Evolutionary conservation across 2,329 filamentous ascomycete genomes (phyloP).

Genomic region (Pezicula radicicola): DNA sequence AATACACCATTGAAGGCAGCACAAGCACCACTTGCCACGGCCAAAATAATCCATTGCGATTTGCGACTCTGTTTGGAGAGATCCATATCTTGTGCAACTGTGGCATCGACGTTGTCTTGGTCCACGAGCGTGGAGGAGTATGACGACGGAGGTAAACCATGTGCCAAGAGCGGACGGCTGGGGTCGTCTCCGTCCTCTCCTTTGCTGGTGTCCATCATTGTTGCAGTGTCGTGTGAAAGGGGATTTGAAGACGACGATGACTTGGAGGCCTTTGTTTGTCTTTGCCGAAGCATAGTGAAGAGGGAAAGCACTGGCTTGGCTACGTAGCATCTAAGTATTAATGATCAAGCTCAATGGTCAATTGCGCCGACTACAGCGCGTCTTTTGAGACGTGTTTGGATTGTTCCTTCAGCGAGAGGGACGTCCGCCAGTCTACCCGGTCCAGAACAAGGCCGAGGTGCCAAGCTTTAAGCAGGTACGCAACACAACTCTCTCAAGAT

Average conservation of each 20-base stretch:
- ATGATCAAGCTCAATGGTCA: no score
- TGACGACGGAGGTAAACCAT: background rate
- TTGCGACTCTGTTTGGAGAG: constrained; percentile 31
- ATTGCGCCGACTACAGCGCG: no score
- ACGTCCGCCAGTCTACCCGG: no score
- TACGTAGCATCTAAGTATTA: no score
- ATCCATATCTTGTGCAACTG: constrained; percentile 18
- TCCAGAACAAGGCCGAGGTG: no score
- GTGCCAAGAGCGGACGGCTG: background rate
- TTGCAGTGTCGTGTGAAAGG: background rate
- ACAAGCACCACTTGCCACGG: constrained; percentile 71
- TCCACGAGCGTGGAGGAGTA: background rate
- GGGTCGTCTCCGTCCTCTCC: background rate
- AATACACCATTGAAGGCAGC: constrained; percentile 74
- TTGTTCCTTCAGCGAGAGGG: no score
- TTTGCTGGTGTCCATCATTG: background rate
- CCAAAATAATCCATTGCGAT: constrained; percentile 62
- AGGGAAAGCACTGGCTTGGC: no score
- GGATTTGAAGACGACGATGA: background rate
- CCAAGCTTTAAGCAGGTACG: no score
- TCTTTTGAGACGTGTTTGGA: no score
- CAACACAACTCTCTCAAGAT: no score
- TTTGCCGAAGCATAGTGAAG: constrained; percentile 9
- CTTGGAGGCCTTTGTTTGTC: constrained; percentile 3
- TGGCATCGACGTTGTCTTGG: constrained; percentile 1